Conservation (phyloP, 768 basidiomycete species). For the Candolleomyces efflorescens region DNA sequence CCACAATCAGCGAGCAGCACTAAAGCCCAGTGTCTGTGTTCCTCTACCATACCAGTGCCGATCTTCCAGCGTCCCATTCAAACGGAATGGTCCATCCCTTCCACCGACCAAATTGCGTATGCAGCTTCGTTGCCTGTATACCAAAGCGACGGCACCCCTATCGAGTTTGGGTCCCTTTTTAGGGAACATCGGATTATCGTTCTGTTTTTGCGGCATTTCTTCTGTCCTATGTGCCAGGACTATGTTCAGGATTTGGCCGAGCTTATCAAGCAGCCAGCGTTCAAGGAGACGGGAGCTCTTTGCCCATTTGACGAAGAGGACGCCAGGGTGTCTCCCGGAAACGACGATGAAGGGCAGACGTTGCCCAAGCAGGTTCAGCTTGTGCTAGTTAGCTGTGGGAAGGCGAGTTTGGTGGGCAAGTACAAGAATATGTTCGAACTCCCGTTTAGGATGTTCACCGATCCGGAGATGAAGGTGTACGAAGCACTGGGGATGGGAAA, state of each 20-base stretch:
- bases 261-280: conserved; percentile 29
- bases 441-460: conserved; percentile 75
- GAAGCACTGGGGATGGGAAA: conserved; percentile 57
- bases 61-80: conserved; percentile 12
- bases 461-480: conserved; percentile 68
- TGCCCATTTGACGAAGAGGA: conserved; percentile 16
- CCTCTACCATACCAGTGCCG: neutral
- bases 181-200: conserved; percentile 54
- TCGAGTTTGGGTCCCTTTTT: conserved; percentile 69
- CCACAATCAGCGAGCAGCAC: conserved; percentile 1
- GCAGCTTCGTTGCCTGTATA: conserved; percentile 64
- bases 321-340: conserved; percentile 5
- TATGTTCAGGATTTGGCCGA: conserved; percentile 68
- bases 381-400: conserved; percentile 76
- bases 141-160: conserved; percentile 59
- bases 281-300: conserved; percentile 27
- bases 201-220: conserved; percentile 86
- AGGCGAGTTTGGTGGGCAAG: conserved; percentile 69
- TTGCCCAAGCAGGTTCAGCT: conserved; percentile 42
- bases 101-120: conserved; percentile 48
- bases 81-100: conserved; percentile 49
- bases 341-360: conserved; percentile 9
- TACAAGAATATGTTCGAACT: conserved; percentile 74
- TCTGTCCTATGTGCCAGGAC: conserved; percentile 85
- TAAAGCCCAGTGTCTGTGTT: neutral